phyloP scores from a whole-genome alignment of 768 basidiomycete species.

The Boletus subcaerulescens region DNA sequence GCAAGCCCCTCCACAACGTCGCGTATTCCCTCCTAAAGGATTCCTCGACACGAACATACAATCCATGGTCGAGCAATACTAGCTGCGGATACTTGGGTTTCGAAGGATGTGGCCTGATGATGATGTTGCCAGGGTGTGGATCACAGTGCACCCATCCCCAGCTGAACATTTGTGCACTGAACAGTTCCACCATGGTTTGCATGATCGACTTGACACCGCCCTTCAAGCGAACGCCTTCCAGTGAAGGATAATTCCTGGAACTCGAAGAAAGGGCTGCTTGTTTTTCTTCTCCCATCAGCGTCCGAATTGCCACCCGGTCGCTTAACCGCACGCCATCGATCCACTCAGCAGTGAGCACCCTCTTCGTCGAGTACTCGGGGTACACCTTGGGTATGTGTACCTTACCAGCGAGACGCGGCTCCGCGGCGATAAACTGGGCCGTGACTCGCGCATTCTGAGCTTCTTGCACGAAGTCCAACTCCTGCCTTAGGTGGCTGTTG shows the following conservation, averaged over 20 bases:
- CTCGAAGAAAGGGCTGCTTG: background rate
- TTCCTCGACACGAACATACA: constrained; percentile 74
- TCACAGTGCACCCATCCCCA: constrained; percentile 91
- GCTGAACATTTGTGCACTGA: constrained; percentile 86
- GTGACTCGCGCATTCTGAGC: constrained; percentile 74
- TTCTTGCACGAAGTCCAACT: constrained; percentile 81
- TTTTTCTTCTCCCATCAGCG: constrained; percentile 54
- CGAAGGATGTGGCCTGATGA: constrained; percentile 50
- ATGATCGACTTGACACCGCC: constrained; percentile 68
- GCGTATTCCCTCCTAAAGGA: constrained; percentile 76
- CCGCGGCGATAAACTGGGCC: constrained; percentile 61
- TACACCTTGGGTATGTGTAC: constrained; percentile 81
- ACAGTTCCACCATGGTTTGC: constrained; percentile 84
- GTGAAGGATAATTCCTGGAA: background rate
- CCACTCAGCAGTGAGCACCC: constrained; percentile 84
- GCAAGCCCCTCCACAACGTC: constrained; percentile 66
- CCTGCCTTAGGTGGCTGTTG: constrained; percentile 75
- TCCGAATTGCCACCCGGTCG: constrained; percentile 55
- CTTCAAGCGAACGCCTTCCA: constrained; percentile 37
- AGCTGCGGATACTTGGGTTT: constrained; percentile 46
- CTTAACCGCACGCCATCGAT: constrained; percentile 74
- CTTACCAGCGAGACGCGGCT: constrained; percentile 64
- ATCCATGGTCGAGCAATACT: constrained; percentile 88
- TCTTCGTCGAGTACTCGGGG: constrained; percentile 67
- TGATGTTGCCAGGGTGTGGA: constrained; percentile 76